Evolutionary conservation across 352 stramenopile genomes (phyloP).

Genomic region (Labyrinthula sp.): DNA sequence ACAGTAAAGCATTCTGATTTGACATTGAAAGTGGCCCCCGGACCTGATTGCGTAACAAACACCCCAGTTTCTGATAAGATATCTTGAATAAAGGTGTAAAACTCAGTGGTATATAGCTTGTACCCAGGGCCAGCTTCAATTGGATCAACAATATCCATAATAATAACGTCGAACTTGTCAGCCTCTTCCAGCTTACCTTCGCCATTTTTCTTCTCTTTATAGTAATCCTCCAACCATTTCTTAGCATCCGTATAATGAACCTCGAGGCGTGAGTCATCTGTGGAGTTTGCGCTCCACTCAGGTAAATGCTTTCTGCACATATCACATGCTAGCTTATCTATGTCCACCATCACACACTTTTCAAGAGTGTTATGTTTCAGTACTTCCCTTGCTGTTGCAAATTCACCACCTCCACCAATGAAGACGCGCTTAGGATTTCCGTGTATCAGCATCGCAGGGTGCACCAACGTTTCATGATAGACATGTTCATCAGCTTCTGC

Average conservation of each 20-base stretch:
- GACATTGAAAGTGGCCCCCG: slow-evolving; percentile 59
- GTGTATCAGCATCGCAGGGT: slow-evolving; percentile 61
- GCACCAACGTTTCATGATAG: slow-evolving; percentile 81
- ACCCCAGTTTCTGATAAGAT: slow-evolving; percentile 59
- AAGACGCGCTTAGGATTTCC: slow-evolving; percentile 36
- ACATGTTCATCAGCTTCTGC: slow-evolving; percentile 71
- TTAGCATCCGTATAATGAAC: slow-evolving; percentile 36
- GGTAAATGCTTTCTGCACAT: slow-evolving; percentile 69
- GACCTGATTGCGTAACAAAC: slow-evolving; percentile 74
- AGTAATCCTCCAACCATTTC: slow-evolving; percentile 7
- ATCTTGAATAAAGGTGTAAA: slow-evolving; percentile 61
- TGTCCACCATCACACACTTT: slow-evolving; percentile 81
- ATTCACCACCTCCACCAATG: slow-evolving; percentile 62
- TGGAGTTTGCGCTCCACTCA: slow-evolving; percentile 65
- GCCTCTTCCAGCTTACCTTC: slow-evolving; percentile 33
- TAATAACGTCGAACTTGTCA: slow-evolving; percentile 65
- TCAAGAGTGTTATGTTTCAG: slow-evolving; percentile 68
- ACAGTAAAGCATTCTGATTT: slow-evolving; percentile 65
- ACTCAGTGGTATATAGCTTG: slow-evolving; percentile 55
- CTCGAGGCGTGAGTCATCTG: slow-evolving; percentile 65
- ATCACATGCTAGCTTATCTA: slow-evolving; percentile 72
- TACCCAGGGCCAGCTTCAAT: slow-evolving; percentile 75
- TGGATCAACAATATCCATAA: slow-evolving; percentile 80
- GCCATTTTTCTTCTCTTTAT: slow-evolving; percentile 1
- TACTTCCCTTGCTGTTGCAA: slow-evolving; percentile 69